Percentiles rank a stretch among this genome's conserved stretches.
These are phyloP conservation scores for Nicotiana obtusifolia DNA, from an alignment of 257 asterid genomes.

Conservation along the genomic window DNA sequence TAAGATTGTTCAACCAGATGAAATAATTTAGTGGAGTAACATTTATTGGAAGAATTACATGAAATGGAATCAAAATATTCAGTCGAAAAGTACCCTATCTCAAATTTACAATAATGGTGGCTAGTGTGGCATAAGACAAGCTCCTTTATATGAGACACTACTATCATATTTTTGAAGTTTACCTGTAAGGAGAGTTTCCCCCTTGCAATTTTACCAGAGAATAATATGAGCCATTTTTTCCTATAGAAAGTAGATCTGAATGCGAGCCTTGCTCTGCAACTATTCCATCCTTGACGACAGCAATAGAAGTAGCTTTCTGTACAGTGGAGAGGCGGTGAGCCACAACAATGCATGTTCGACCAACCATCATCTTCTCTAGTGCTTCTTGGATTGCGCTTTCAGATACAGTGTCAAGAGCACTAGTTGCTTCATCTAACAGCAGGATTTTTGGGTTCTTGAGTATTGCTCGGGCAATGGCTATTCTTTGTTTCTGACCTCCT, in stretches of 20 bases:
- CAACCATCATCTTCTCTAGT: constrained; percentile 66
- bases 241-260: constrained; percentile 52
- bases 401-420: constrained; percentile 71
- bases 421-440: constrained; percentile 73
- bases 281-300: constrained; percentile 64
- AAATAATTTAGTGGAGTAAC: not conserved
- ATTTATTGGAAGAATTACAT: not conserved
- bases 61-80: not conserved
- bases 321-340: constrained; percentile 75
- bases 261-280: constrained; percentile 76
- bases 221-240: constrained; percentile 46
- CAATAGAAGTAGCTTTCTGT: constrained; percentile 64
- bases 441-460: constrained; percentile 65
- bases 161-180: not conserved
- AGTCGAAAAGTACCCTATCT: not conserved
- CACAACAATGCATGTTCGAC: constrained; percentile 61
- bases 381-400: constrained; percentile 80
- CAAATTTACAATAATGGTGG: not conserved
- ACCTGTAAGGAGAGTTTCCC: constrained; percentile 35
- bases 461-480: constrained; percentile 77
- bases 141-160: not conserved
- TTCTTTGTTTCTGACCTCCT: constrained; percentile 77
- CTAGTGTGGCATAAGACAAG: not conserved
- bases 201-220: constrained; percentile 54
- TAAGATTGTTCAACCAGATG: not conserved